phyloP scores from a whole-genome alignment of 768 basidiomycete species.

The Postia placenta region DNA sequence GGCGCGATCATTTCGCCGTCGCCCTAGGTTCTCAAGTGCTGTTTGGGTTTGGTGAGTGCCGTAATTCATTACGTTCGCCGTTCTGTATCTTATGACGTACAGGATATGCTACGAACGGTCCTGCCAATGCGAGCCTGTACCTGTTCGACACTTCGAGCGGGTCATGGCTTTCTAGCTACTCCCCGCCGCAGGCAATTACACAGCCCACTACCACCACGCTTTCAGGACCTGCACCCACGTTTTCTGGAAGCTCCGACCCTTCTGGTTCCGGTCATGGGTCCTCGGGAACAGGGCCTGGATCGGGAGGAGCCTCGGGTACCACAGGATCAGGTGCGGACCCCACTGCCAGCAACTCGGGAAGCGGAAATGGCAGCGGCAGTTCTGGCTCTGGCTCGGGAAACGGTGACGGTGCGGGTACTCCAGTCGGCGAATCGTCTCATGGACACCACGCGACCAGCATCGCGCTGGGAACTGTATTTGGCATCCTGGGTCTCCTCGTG shows the following conservation, averaged over 20 bases:
- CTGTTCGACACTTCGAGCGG: slow-evolving; percentile 42
- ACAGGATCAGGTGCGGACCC: slow-evolving; percentile 6
- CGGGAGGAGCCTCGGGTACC: no score
- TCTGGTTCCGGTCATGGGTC: slow-evolving; percentile 2
- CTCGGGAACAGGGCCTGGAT: not conserved
- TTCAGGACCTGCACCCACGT: slow-evolving; percentile 17
- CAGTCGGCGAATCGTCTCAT: slow-evolving; percentile 11
- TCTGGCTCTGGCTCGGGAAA: slow-evolving; percentile 14
- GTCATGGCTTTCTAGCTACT: slow-evolving; percentile 32
- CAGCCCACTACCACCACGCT: slow-evolving; percentile 22
- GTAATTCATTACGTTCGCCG: not conserved
- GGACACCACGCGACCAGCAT: slow-evolving; percentile 37
- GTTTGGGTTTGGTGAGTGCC: slow-evolving; percentile 68
- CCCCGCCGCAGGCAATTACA: slow-evolving; percentile 23
- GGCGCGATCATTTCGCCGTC: slow-evolving; percentile 73
- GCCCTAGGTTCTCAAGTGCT: slow-evolving; percentile 54
- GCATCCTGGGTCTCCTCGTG: slow-evolving; percentile 47
- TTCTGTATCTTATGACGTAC: slow-evolving; percentile 19
- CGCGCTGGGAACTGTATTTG: slow-evolving; percentile 58
- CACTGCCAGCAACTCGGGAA: slow-evolving; percentile 8
- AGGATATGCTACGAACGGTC: slow-evolving; percentile 29
- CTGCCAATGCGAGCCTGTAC: slow-evolving; percentile 48
- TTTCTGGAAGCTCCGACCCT: slow-evolving; percentile 9
- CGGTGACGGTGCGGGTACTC: slow-evolving; percentile 1
- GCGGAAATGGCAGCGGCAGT: slow-evolving; percentile 6